Percentiles rank a stretch among this genome's conserved stretches.
Evolutionary conservation across 108 stramenopile species (phyloP).

Genomic region (Nitzschia sp.): DNA sequence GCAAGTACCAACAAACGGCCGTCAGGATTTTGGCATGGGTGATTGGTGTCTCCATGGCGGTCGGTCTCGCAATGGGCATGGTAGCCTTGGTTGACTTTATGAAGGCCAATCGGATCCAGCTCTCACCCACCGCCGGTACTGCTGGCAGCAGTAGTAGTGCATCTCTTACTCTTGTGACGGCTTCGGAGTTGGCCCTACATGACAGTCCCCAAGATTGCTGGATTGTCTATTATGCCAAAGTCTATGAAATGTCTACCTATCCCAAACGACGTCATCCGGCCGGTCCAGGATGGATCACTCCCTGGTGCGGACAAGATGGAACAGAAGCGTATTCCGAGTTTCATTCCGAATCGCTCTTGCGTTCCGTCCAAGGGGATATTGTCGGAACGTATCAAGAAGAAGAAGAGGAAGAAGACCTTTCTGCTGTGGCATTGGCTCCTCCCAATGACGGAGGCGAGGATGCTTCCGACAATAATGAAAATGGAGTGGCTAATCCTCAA

Average conservation of each 20-base stretch:
- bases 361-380: neutral
- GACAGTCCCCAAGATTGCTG: neutral
- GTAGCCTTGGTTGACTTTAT: neutral
- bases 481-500: no score
- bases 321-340: neutral
- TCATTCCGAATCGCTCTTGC: constrained; percentile 9
- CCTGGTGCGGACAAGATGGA: neutral
- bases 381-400: neutral
- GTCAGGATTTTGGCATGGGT: neutral
- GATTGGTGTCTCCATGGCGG: neutral
- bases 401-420: neutral
- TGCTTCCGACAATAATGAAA: constrained; percentile 2
- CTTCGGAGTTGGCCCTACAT: neutral
- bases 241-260: constrained; percentile 10
- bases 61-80: neutral
- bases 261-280: constrained; percentile 1
- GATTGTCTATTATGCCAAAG: neutral
- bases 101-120: neutral
- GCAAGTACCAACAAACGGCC: neutral
- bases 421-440: no score
- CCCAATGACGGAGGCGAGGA: neutral
- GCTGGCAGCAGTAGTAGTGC: neutral
- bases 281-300: constrained; percentile 5
- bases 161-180: neutral
- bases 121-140: neutral